Evolutionary conservation across 257 asterid genomes (phyloP).

Genomic region (Salvia miltiorrhiza): DNA sequence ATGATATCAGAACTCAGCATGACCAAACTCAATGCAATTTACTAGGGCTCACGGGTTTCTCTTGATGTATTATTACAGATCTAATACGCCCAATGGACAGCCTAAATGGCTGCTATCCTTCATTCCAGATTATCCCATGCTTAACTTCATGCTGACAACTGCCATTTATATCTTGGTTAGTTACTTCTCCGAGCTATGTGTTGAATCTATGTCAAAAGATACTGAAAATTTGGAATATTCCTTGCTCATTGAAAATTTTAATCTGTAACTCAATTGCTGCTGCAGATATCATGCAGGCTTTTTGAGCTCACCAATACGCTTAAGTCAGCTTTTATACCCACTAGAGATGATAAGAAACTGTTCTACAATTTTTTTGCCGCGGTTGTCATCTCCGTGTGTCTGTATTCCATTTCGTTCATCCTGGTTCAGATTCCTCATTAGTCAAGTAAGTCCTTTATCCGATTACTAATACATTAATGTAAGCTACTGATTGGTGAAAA

Average conservation of each 20-base stretch:
- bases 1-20: not conserved
- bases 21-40: not conserved
- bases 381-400: conserved; percentile 42
- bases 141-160: conserved; percentile 91
- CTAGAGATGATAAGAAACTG: conserved; percentile 64
- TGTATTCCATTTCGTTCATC: conserved; percentile 62
- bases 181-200: not conserved
- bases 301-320: conserved; percentile 91
- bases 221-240: not conserved
- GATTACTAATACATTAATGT: not conserved
- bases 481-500: no score
- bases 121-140: conserved; percentile 94
- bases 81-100: conserved; percentile 88
- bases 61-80: conserved; percentile 45
- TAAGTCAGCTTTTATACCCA: conserved; percentile 75
- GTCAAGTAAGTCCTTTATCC: conserved; percentile 42
- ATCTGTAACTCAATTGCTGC: not conserved
- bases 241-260: not conserved
- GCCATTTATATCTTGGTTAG: conserved; percentile 78
- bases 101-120: conserved; percentile 93
- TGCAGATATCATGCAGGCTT: conserved; percentile 77
- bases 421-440: conserved; percentile 68
- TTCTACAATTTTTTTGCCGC: conserved; percentile 67
- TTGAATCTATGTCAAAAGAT: not conserved
- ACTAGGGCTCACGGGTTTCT: conserved; percentile 18